Conservation (phyloP, 352 stramenopile species). For the Blastocystis sp. region DNA sequence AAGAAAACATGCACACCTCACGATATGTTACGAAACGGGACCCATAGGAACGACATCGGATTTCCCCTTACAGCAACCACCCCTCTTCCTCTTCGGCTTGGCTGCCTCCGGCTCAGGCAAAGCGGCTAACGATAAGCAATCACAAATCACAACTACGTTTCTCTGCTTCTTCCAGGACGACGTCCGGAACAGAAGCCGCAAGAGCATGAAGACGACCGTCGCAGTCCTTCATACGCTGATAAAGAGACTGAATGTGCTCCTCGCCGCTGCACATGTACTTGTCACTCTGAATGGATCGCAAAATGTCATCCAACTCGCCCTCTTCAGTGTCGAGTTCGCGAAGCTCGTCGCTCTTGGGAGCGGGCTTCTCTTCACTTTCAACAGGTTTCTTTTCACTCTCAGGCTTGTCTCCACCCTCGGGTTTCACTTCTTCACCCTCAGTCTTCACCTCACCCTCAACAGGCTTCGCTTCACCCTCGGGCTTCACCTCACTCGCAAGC, state of each 20-base stretch:
- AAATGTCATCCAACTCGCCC: conserved; percentile 14
- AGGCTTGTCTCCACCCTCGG: not conserved
- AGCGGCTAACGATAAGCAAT: no score
- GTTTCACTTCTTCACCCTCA: not conserved
- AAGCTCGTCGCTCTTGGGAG: not conserved
- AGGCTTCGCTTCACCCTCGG: not conserved
- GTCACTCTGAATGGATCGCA: conserved; percentile 17
- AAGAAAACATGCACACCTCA: no score
- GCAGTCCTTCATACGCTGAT: not conserved
- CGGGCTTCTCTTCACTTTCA: conserved; percentile 9
- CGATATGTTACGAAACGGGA: conserved; percentile 24
- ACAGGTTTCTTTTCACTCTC: not conserved
- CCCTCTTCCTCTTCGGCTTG: conserved; percentile 44
- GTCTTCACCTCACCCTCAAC: not conserved
- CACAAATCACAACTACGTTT: no score
- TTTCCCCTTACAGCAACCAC: conserved; percentile 65
- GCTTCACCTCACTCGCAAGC: not conserved
- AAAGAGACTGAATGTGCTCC: not conserved
- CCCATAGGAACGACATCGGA: conserved; percentile 59
- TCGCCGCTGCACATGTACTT: not conserved
- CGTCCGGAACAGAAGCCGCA: not conserved
- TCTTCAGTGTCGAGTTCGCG: not conserved
- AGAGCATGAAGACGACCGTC: not conserved
- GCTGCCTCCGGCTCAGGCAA: no score
- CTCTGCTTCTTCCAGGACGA: not conserved